Base-by-base conservation (phyloP, 2,329 filamentous ascomycete species). In the Alternaria triticimaculans region DNA sequence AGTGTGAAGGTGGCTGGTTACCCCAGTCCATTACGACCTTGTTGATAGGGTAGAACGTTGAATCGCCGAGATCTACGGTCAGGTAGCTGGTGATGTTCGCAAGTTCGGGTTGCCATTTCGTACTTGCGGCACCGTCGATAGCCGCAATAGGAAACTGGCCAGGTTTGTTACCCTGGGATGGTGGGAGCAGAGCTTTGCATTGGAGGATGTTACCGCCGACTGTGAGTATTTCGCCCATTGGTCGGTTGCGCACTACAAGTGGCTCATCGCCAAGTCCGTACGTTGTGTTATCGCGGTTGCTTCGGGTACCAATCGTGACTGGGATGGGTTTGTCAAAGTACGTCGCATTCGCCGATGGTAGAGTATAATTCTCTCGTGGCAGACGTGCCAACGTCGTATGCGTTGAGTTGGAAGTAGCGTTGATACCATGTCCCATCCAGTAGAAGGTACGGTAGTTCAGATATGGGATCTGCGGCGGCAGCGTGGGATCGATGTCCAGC, bases 61-160 rank as follows among this genome's bases (percentile, higher is more conserved):
- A 54, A 15, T 67, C 54, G 0, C 77, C 66, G 3, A 89, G 80
- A 23, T 87, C 82, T 46, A 92, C 84, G 1, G 87, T 88, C 14
- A 92, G 72, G 5, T 85, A 85, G 26, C 86, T 82, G 5, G 84
- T 81, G 0, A 77, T 79, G 54, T 87, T 86, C 1, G 85, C 82
- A 9, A 72, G 73, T 2, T 80, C 72, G 0, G 90, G 89, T 71
- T 91, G 89, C 90, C 90, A 92, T 67, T 87, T 87, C 0, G 90
- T 92, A 18, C 86, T 86, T 6, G 86, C 82, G 3, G 88, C 88
- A 56, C 90, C 90, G 70, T 92, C 90, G 55, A 90, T 85, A 3
- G 88, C 89, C 0, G 86, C 84, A 56, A 90, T 82, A 1, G 90
- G 89, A 80, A 92, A 91, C 76, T 93, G 91, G 14, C 90, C 91